These are phyloP conservation scores for Priceomyces fermenticarens DNA, from an alignment of 805 yeast genomes.

Conservation along the genomic window DNA sequence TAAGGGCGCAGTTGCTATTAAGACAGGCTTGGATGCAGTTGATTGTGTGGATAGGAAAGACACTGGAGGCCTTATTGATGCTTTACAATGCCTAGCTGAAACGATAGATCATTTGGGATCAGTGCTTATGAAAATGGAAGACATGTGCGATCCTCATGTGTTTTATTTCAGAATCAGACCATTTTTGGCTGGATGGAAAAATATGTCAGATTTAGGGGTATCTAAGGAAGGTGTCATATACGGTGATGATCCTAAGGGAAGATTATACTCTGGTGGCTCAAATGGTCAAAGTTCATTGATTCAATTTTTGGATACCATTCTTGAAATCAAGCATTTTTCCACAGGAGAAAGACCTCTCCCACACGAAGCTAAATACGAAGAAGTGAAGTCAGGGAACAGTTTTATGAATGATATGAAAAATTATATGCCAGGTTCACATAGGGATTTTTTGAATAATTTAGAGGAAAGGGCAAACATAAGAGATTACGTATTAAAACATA, in stretches of 20 bases:
- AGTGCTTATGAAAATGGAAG: constrained; percentile 78
- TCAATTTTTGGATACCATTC: constrained; percentile 76
- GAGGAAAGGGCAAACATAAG: constrained; percentile 57
- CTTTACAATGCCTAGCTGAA: constrained; percentile 68
- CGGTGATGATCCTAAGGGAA: constrained; percentile 58
- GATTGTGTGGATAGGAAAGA: constrained; percentile 50
- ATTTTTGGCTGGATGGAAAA: constrained; percentile 90
- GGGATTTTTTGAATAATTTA: constrained; percentile 65
- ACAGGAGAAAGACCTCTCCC: constrained; percentile 55
- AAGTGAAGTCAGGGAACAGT: constrained; percentile 22
- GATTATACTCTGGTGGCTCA: constrained; percentile 80
- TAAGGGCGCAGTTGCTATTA: constrained; percentile 70
- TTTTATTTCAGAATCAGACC: constrained; percentile 87
- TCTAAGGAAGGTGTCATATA: constrained; percentile 67
- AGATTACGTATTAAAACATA: constrained; percentile 53
- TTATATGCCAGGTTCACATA: constrained; percentile 89
- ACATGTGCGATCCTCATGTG: constrained; percentile 91
- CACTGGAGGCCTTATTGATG: constrained; percentile 33
- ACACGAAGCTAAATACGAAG: constrained; percentile 6
- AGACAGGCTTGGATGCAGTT: constrained; percentile 66
- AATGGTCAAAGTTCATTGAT: constrained; percentile 91
- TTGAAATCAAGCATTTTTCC: constrained; percentile 74
- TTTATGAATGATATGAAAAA: constrained; percentile 81
- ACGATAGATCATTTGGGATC: constrained; percentile 70
- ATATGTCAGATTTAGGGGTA: constrained; percentile 84